phyloP scores from a whole-genome alignment of 139 green algal genomes.

The Nannochloris sp. region DNA sequence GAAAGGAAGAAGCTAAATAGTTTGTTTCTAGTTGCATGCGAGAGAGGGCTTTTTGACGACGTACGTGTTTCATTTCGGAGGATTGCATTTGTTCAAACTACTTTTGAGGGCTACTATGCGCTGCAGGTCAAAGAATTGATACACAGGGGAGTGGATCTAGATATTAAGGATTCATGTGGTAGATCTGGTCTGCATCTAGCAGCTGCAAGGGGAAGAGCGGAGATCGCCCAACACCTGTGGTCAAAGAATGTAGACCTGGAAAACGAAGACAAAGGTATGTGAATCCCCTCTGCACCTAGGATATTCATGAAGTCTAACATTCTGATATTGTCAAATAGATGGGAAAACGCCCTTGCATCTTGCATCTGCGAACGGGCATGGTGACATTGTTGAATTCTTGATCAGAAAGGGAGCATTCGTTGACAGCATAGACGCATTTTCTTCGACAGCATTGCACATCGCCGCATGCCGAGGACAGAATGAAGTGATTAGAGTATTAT shows the following conservation, averaged over 20 bases:
- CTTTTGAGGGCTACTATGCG: too few relatives aligned
- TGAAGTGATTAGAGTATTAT: constrained; percentile 3
- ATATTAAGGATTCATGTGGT: constrained; percentile 45
- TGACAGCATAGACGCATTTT: constrained; percentile 39
- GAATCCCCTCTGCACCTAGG: background rate
- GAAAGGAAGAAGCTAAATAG: constrained; percentile 40
- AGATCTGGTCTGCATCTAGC: constrained; percentile 53
- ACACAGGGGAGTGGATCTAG: constrained; percentile 37
- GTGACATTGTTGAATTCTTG: constrained; percentile 30
- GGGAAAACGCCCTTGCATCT: constrained; percentile 56
- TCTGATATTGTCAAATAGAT: background rate
- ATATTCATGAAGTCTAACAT: background rate
- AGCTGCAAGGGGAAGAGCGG: constrained; percentile 40
- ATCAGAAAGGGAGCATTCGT: constrained; percentile 45
- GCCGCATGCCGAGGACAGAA: constrained; percentile 29
- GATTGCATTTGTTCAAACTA: background rate
- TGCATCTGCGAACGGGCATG: constrained; percentile 29
- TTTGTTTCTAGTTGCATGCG: constrained; percentile 55
- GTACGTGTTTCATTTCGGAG: constrained; percentile 31
- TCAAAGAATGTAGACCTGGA: constrained; percentile 54
- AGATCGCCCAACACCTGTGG: constrained; percentile 44
- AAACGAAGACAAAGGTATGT: constrained; percentile 38
- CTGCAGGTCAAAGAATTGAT: constrained; percentile 51
- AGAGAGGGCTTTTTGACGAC: constrained; percentile 48
- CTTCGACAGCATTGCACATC: constrained; percentile 56